Base-by-base conservation (phyloP, 768 basidiomycete genomes). In the Porphyrellus cyaneotinctus region DNA sequence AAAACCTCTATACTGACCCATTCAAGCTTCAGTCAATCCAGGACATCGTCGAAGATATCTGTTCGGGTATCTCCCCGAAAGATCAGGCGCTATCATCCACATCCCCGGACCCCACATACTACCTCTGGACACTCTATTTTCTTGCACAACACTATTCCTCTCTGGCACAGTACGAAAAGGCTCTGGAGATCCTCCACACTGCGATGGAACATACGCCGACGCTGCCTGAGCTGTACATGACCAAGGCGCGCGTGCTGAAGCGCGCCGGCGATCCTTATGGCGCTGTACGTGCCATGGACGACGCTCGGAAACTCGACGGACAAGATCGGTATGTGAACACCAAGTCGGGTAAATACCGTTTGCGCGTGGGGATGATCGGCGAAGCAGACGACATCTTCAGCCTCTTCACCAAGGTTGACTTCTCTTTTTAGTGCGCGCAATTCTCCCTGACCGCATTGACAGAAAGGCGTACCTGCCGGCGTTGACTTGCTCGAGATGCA, bases 311-410 rank as follows among this genome's bases (percentile, higher is more conserved):
- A 22, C 72, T 99, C 44, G 97, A 99, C 66, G 86, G 91, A 0
- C 97, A 98, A 71, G 97, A 99, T 66, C 77, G 97, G 41, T 97
- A 92, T 72, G 68, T 99, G 63, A 98, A 99, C 70, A 90, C 90
- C 32, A 98, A 98, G 68, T 79, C 81, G 43, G 95, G 85, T 0
- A 98, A 98, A 67, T 98, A 98, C 64, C 78, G 87, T 43, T 68
- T 98, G 36, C 75, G 95, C 39, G 91, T 88, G 6, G 95, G 90
- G 6, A 75, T 91, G 66, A 66, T 88, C 4, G 82, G 84, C 37
- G 87, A 89, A 64, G 95, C 91, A 0, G 80, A 77, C 47, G 72
- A 79, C 2, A 74, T 92, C 7, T 74, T 95, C 17, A 91, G 88
- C 3, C 57, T 97, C 53, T 99, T 99, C 67, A 98, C 95, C 4